Evolutionary conservation across 495 filamentous ascomycete genomes (phyloP).

Genomic region (Amniculicola lignicola): DNA sequence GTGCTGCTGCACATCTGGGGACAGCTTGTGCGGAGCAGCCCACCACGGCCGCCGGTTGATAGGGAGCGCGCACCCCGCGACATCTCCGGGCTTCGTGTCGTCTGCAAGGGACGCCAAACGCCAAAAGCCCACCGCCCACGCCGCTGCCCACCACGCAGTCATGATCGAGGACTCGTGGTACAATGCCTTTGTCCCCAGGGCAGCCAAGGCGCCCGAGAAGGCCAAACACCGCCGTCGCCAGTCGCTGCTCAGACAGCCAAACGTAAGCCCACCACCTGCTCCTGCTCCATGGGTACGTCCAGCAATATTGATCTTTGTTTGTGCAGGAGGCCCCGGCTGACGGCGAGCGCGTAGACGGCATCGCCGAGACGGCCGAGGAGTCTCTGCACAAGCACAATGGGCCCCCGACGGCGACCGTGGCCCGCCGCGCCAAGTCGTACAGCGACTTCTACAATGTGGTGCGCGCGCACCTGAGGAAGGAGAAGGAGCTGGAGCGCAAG

Average conservation of each 20-base stretch:
- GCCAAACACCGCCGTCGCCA: constrained; percentile 56
- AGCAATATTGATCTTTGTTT: constrained; percentile 41
- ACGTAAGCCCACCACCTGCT: constrained; percentile 51
- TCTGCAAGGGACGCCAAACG: constrained; percentile 2
- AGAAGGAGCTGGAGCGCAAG: constrained; percentile 44
- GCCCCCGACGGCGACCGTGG: constrained; percentile 61
- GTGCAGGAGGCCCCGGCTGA: constrained; percentile 46
- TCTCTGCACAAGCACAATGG: constrained; percentile 45
- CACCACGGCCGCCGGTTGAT: neutral
- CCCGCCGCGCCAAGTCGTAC: constrained; percentile 69
- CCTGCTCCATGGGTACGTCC: constrained; percentile 29
- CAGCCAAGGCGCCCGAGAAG: constrained; percentile 47
- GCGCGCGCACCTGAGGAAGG: constrained; percentile 52
- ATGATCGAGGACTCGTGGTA: constrained; percentile 81
- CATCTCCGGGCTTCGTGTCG: neutral
- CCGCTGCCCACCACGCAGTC: constrained; percentile 1
- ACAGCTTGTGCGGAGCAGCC: constrained; percentile 1
- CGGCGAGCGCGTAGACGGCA: constrained; percentile 44
- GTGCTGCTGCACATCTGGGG: no score
- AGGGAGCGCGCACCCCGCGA: constrained; percentile 2
- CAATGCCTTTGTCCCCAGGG: constrained; percentile 56
- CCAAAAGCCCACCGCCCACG: neutral
- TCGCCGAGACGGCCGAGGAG: constrained; percentile 51
- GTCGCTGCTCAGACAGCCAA: constrained; percentile 66
- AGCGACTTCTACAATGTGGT: constrained; percentile 68